Evolutionary conservation across 202 grass and related monocot genomes (phyloP), one percentile per base, ranked within the genome.

Genomic region (Schoenoplectus triqueter): DNA sequence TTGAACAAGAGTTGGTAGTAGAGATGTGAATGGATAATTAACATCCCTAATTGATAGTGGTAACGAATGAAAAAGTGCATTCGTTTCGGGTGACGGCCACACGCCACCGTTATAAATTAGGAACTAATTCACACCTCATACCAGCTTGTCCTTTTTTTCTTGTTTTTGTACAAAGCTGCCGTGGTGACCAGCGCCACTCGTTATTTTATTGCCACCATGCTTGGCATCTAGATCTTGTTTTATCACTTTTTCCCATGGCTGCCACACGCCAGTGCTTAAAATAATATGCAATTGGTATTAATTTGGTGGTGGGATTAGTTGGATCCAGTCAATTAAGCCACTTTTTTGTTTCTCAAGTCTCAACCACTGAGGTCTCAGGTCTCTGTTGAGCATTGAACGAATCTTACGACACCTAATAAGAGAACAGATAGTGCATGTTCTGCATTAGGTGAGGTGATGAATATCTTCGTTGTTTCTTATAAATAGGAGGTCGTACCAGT

Each of bases 111-210:
- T 10, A 54, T 54, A 54, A 11, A 54, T 54, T 54, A 54, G 7
- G 51, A 11, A 54, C 51, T 9, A 54, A 7, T 47, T 47, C 59
- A 50, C 11, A 17, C 8, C 9, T 40, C 45, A 45, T 41, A 7
- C 5, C 55, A 3, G 31, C 31, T 31, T 42, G 71, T 41, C 51
- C 5, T 20, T 48, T 42, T 65, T 31, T 52, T 7, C 5, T 73
- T 71, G 11, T 52, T 70, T 20, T 8, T 47, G 13, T 39, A 52
- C 14, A 31, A 4, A 17, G 5, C 49, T 69, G 48, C 42, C 71
- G 82, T 89, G 90, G 85, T 48, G 4, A 82, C 82, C 85, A 89
- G 79, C 85, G 90, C 78, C 82, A 59, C 45, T 18, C 20, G 5
- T 48, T 89, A 84, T 44, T 59, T 87, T 85, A 87, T 52, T 66